These are phyloP conservation scores for Ogataea ramenticola DNA, from an alignment of 805 yeast genomes.

Conservation along the genomic window DNA sequence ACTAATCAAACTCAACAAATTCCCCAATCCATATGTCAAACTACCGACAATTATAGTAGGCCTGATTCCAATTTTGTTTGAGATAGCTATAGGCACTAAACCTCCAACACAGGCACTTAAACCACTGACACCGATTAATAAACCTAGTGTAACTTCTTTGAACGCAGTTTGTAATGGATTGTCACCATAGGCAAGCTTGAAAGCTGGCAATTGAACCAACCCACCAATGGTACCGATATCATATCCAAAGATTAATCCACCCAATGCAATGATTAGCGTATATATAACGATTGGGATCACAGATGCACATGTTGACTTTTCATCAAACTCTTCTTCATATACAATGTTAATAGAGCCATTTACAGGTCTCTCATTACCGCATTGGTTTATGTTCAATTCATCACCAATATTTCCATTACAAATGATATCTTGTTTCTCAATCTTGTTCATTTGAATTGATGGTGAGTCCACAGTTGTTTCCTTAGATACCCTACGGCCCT, in stretches of 20 bases:
- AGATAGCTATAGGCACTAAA: slow-evolving; percentile 14
- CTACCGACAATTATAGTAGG: slow-evolving; percentile 11
- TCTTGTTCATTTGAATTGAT: too few relatives aligned
- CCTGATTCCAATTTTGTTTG: slow-evolving; percentile 20
- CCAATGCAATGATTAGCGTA: slow-evolving; percentile 20
- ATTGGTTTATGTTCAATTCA: too few relatives aligned
- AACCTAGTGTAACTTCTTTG: slow-evolving; percentile 21
- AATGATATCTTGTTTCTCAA: too few relatives aligned
- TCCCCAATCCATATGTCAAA: slow-evolving; percentile 16
- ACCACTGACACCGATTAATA: slow-evolving; percentile 22
- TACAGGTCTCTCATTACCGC: background rate
- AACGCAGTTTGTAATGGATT: slow-evolving; percentile 6
- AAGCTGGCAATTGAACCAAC: slow-evolving; percentile 22
- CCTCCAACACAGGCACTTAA: slow-evolving; percentile 28
- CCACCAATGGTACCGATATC: slow-evolving; percentile 32
- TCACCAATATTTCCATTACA: too few relatives aligned
- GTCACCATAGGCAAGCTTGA: slow-evolving; percentile 19
- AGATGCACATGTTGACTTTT: slow-evolving; percentile 8
- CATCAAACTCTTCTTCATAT: background rate
- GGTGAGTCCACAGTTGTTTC: too few relatives aligned
- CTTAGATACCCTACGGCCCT: too few relatives aligned
- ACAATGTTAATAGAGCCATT: background rate
- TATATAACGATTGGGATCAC: slow-evolving; percentile 13
- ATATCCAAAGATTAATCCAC: slow-evolving; percentile 29
- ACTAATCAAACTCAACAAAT: slow-evolving; percentile 6